Evolutionary conservation across 2,329 filamentous ascomycete species (phyloP), one percentile per base, ranked within the genome.

Genomic region (Coniochaeta sp.): DNA sequence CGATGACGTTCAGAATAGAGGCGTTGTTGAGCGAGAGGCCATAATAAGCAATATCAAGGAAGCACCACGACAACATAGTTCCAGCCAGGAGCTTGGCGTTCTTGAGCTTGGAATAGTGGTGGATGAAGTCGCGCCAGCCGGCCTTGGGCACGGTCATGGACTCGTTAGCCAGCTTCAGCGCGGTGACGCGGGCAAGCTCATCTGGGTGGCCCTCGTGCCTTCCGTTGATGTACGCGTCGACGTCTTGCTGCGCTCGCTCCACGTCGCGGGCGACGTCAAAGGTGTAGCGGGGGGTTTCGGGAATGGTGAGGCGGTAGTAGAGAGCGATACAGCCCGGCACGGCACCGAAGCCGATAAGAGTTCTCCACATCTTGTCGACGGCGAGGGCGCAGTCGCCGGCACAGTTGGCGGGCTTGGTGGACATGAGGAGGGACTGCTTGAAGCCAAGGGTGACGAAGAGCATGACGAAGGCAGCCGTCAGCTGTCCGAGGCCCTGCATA

Each of bases 301-400:
- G 91, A 65, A 96, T 93, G 58, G 90, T 95, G 4, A 95, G 65
- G 55, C 76, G 75, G 75, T 87, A 95, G 79, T 95, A 95, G 19
- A 96, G 83, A 22, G 91, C 90, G 63, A 93, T 86, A 71, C 86
- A 90, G 50, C 88, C 90, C 2, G 90, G 90, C 9, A 95, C 84
- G 52, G 89, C 89, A 65, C 90, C 90, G 68, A 93, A 89, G 14
- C 90, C 90, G 69, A 95, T 90, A 56, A 95, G 81, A 16, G 86
- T 81, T 65, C 90, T 84, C 90, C 90, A 95, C 88, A 93, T 93
- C 80, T 91, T 92, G 77, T 95, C 90, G 6, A 93, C 89, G 7
- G 88, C 87, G n/a, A 85, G 67, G 57, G 78, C 77, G 69, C 89
- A 91, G 60, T 79, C 82, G 28, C 83, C 87, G 26, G 78, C 78